phyloP scores from a whole-genome alignment of 192 early-diverging fungal genomes.

The Diversispora eburnea region DNA sequence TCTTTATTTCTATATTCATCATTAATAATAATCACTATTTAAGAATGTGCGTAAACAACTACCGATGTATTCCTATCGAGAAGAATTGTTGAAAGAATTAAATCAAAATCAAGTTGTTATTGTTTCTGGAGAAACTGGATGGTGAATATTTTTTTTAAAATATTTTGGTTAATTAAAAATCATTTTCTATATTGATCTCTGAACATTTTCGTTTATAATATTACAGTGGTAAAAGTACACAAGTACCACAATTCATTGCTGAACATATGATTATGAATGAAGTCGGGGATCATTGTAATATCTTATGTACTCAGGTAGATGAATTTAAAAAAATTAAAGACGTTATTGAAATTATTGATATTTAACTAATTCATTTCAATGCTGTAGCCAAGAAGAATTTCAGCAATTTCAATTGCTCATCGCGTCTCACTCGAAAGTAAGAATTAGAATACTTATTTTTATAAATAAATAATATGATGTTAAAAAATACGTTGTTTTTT shows the following conservation, averaged over 20 bases:
- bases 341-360: constrained; percentile 17
- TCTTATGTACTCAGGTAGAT: constrained; percentile 63
- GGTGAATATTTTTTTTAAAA: not conserved
- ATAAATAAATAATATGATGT: too few species aligned
- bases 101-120: constrained; percentile 59
- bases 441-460: too few species aligned
- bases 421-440: constrained; percentile 63
- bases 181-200: not conserved
- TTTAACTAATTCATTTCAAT: too few species aligned
- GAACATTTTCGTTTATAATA: not conserved
- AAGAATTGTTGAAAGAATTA: constrained; percentile 53
- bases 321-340: constrained; percentile 36
- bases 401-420: constrained; percentile 75
- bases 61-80: constrained; percentile 57
- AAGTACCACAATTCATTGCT: constrained; percentile 75
- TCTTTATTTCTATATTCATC: not conserved
- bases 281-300: constrained; percentile 41
- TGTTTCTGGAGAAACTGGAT: constrained; percentile 78
- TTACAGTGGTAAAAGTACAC: constrained; percentile 65
- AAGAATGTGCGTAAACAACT: constrained; percentile 48
- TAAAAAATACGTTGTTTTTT: too few species aligned
- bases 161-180: not conserved
- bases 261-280: constrained; percentile 50
- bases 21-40: not conserved
- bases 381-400: constrained; percentile 67